Conservation (phyloP, 495 filamentous ascomycete species). For the Jackrogersella multiformis region DNA sequence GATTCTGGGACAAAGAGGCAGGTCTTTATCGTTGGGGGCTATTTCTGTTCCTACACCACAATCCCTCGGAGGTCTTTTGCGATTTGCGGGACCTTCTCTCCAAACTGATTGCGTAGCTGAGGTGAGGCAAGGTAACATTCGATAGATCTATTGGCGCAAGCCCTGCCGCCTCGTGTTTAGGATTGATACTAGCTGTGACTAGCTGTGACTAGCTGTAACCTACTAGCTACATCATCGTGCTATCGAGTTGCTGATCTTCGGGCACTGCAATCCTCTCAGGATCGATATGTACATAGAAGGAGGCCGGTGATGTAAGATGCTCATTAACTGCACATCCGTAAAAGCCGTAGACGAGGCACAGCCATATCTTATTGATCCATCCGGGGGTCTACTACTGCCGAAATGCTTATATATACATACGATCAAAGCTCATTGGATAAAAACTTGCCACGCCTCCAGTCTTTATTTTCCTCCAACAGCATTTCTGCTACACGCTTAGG, state of each 20-base stretch:
- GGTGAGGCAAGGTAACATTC: conserved; percentile 7
- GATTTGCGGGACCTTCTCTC: not conserved
- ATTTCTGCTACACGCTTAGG: not conserved
- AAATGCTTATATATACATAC: conserved; percentile 6
- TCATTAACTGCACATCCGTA: not conserved
- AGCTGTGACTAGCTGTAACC: conserved; percentile 6
- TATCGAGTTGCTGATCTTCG: not conserved
- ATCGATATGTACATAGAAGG: not conserved
- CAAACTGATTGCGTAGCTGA: not conserved
- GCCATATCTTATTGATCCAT: conserved; percentile 1
- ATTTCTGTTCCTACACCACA: conserved; percentile 7
- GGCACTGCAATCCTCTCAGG: not conserved
- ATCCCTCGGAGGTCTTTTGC: not conserved
- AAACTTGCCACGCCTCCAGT: not conserved
- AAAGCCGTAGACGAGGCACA: not conserved
- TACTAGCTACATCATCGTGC: not conserved
- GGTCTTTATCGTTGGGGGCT: conserved; percentile 8
- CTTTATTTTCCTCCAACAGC: not conserved
- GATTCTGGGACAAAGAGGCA: not conserved
- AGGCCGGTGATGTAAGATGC: too few relatives aligned
- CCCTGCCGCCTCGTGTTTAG: conserved; percentile 6
- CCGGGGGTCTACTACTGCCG: conserved; percentile 4
- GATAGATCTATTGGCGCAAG: conserved; percentile 3
- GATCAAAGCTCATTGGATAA: not conserved
- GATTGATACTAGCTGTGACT: not conserved